Conservation (phyloP, 306 rosid genomes). For the Fragaria iinumae region DNA sequence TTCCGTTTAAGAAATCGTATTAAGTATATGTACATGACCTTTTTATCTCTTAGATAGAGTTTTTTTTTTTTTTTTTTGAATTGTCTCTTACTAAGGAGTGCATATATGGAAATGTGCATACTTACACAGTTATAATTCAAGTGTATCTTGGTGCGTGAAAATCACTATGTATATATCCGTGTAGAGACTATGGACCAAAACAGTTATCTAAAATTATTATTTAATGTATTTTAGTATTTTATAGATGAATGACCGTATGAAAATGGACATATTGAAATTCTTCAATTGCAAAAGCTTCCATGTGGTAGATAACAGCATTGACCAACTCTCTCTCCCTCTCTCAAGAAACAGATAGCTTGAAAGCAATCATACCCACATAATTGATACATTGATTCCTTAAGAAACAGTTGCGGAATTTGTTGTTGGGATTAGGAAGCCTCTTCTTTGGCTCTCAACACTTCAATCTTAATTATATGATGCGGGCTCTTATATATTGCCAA, state of each 20-base stretch:
- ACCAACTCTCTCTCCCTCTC: conserved; percentile 25
- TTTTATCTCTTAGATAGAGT: too few relatives aligned
- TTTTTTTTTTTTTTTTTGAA: too few relatives aligned
- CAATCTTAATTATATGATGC: conserved; percentile 8
- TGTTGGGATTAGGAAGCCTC: conserved; percentile 16
- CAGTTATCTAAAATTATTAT: not conserved
- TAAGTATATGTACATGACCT: too few relatives aligned
- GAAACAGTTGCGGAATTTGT: conserved; percentile 29
- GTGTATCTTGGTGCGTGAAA: too few relatives aligned
- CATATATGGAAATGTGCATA: too few relatives aligned
- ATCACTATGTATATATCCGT: too few relatives aligned
- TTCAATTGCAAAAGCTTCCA: conserved; percentile 29
- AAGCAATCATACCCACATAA: conserved; percentile 10
- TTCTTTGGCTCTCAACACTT: not conserved
- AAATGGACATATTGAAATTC: not conserved
- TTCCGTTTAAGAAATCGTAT: too few relatives aligned
- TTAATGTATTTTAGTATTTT: not conserved
- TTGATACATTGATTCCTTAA: conserved; percentile 1
- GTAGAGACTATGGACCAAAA: not conserved
- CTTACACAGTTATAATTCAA: too few relatives aligned
- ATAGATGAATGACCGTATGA: not conserved
- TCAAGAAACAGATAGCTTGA: conserved; percentile 30
- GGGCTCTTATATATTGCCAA: not conserved
- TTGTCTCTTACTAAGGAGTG: too few relatives aligned
- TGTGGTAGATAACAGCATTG: conserved; percentile 34